Percentiles rank a stretch among this genome's conserved stretches.
phyloP scores from a whole-genome alignment of 345 rosid genomes.

The Eucalyptus tenuipes region DNA sequence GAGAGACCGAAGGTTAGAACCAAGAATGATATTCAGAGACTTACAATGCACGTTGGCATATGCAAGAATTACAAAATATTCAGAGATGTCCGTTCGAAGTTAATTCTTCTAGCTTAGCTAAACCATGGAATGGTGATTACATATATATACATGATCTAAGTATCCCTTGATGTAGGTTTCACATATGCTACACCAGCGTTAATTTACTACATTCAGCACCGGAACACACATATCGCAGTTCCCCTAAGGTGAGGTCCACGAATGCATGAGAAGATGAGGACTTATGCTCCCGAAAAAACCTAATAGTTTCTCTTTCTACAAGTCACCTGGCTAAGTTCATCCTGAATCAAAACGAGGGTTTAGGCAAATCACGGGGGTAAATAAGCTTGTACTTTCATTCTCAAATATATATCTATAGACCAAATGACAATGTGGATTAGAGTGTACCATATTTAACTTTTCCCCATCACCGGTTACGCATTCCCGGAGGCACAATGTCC shows the following conservation, averaged over 20 bases:
- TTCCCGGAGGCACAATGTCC: conserved; percentile 72
- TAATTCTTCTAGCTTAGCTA: neutral
- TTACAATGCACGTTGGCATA: neutral
- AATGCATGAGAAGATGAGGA: neutral
- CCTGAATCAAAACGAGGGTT: neutral
- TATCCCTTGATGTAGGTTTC: neutral
- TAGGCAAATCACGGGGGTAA: neutral
- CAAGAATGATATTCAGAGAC: neutral
- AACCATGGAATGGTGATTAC: neutral
- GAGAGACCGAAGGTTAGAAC: neutral
- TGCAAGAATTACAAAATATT: neutral
- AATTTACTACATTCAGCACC: neutral
- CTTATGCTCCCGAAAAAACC: neutral
- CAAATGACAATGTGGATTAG: neutral
- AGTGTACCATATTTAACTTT: neutral
- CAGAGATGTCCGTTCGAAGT: neutral
- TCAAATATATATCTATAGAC: neutral
- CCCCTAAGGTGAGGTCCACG: neutral
- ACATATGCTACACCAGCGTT: neutral
- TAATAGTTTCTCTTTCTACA: neutral
- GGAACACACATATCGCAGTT: neutral
- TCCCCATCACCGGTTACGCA: conserved; percentile 29
- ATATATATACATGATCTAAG: neutral
- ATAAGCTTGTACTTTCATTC: neutral
- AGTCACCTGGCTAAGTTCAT: neutral